These are phyloP conservation scores for Lotmaria passim DNA, from an alignment of 208 protist genomes.

Conservation along the genomic window DNA sequence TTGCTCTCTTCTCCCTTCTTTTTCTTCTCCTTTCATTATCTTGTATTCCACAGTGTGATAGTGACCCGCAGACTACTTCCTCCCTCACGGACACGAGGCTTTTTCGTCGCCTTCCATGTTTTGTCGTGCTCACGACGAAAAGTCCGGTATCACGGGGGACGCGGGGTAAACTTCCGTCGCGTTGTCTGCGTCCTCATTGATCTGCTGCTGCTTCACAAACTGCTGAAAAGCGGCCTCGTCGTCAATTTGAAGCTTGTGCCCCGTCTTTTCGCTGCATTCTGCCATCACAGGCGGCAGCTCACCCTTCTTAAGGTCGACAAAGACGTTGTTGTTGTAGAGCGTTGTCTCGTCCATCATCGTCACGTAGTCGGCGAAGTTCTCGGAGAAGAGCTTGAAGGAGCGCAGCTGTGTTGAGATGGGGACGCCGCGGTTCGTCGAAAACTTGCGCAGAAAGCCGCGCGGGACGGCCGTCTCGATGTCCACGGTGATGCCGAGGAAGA, in stretches of 20 bases:
- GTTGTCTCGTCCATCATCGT: conserved; percentile 61
- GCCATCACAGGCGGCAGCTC: conserved; percentile 80
- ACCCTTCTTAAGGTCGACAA: conserved; percentile 79
- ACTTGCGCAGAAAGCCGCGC: conserved; percentile 84
- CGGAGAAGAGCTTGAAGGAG: conserved; percentile 88
- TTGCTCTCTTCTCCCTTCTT: no score
- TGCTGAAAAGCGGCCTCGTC: conserved; percentile 72
- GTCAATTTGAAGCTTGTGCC: conserved; percentile 43
- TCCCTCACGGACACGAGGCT: not conserved
- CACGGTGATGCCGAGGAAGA: conserved; percentile 84
- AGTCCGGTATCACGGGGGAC: not conserved
- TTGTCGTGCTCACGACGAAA: not conserved
- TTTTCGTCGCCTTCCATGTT: not conserved
- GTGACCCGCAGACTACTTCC: no score
- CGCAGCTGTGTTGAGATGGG: conserved; percentile 80
- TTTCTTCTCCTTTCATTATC: no score
- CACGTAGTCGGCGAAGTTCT: conserved; percentile 80
- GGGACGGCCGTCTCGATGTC: conserved; percentile 87
- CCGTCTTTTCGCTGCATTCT: conserved; percentile 43
- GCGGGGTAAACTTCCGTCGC: conserved; percentile 58
- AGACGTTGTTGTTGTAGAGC: conserved; percentile 91
- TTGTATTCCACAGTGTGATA: no score
- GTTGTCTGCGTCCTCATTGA: conserved; percentile 79
- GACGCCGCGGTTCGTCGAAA: conserved; percentile 78
- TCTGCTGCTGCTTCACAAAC: conserved; percentile 65